Percentiles rank a stretch among this genome's conserved stretches.
phyloP scores from a whole-genome alignment of 257 asterid genomes.

The Rubia yunnanensis region DNA sequence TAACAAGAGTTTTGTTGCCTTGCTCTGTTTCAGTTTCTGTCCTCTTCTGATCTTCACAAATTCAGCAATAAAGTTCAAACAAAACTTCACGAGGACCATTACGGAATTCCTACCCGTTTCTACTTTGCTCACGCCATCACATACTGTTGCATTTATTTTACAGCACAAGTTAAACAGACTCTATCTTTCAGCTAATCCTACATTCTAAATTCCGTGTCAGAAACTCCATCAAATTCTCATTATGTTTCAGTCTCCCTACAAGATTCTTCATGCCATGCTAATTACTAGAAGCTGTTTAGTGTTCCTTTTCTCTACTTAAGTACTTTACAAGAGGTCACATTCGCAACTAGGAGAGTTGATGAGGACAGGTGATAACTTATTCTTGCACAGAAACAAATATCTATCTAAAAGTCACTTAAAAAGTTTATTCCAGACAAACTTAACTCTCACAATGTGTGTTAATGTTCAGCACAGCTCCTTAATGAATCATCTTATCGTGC shows the following conservation, averaged over 20 bases:
- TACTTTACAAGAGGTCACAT: background rate
- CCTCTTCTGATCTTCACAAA: conserved; percentile 3
- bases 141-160: background rate
- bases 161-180: background rate
- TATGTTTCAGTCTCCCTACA: background rate
- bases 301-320: no score
- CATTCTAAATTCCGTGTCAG: background rate
- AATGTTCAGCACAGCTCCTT: background rate
- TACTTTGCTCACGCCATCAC: background rate
- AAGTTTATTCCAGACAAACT: conserved; percentile 23
- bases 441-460: conserved; percentile 6
- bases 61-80: background rate
- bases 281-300: background rate
- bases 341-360: conserved; percentile 4
- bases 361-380: conserved; percentile 6
- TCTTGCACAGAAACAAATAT: conserved; percentile 4
- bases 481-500: conserved; percentile 3
- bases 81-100: background rate
- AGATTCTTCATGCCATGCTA: background rate
- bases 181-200: no score
- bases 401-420: conserved; percentile 4
- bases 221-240: background rate
- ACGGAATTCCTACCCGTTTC: background rate
- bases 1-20: background rate
- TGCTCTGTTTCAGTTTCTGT: conserved; percentile 7